Evolutionary conservation across 352 stramenopile genomes (phyloP).

Genomic region (Globisporangium takayamanum): DNA sequence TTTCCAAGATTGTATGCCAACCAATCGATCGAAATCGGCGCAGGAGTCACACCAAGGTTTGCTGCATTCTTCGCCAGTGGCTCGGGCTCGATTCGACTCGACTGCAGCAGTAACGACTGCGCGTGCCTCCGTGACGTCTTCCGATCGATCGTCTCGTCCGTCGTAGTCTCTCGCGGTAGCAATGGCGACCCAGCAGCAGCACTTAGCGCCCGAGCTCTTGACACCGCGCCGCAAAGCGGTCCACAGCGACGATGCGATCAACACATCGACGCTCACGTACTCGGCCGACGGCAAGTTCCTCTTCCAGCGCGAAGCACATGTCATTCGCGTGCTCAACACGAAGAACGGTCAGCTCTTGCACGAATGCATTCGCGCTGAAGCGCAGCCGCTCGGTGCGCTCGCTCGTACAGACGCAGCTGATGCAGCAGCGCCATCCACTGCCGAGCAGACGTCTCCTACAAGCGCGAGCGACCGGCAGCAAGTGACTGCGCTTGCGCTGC

Average conservation of each 20-base stretch:
- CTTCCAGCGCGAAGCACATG: slow-evolving; percentile 73
- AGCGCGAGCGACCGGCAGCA: slow-evolving; percentile 16
- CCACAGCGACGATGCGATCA: neutral
- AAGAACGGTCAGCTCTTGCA: slow-evolving; percentile 71
- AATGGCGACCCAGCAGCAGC: neutral
- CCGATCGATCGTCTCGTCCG: too few relatives aligned
- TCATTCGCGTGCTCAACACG: slow-evolving; percentile 62
- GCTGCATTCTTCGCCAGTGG: too few relatives aligned
- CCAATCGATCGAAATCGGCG: too few relatives aligned
- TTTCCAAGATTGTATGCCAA: too few relatives aligned
- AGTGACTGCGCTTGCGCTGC: slow-evolving; percentile 48
- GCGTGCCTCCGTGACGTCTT: too few relatives aligned
- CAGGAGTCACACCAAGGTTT: too few relatives aligned
- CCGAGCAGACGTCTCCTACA: neutral
- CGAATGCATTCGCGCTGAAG: slow-evolving; percentile 41
- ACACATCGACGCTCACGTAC: slow-evolving; percentile 37
- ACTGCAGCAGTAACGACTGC: too few relatives aligned
- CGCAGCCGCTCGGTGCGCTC: slow-evolving; percentile 15
- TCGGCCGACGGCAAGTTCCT: slow-evolving; percentile 64
- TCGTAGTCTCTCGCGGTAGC: neutral
- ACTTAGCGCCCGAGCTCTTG: slow-evolving; percentile 23
- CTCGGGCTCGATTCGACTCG: too few relatives aligned
- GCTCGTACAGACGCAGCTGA: neutral
- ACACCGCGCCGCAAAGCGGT: slow-evolving; percentile 18
- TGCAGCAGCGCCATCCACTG: neutral